Evolutionary conservation across 2,329 filamentous ascomycete species (phyloP).

Genomic region (Dryadomyces quercivorus): DNA sequence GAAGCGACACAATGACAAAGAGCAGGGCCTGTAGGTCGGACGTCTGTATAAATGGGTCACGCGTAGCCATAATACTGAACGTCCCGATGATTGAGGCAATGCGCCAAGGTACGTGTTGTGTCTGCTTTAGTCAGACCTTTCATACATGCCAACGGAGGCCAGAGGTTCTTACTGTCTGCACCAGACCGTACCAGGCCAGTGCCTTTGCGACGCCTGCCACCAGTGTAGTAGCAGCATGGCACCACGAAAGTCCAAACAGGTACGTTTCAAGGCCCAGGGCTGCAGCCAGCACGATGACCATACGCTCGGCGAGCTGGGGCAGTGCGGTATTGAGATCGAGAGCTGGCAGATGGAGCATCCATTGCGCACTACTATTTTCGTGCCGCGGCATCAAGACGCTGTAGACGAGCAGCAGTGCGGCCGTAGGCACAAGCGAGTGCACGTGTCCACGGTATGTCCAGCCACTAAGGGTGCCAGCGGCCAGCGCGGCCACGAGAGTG

Average conservation of each 20-base stretch:
- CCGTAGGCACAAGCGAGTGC: not conserved
- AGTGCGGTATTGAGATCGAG: not conserved
- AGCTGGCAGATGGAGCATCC: not conserved
- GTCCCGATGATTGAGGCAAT: not conserved
- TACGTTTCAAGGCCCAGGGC: not conserved
- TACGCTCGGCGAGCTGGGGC: not conserved
- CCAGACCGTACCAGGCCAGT: not conserved
- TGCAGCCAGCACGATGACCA: not conserved
- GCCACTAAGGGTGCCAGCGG: not conserved
- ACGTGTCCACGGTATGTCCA: not conserved
- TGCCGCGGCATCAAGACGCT: not conserved
- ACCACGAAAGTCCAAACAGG: not conserved
- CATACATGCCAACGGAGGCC: not conserved
- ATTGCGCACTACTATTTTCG: too few relatives aligned
- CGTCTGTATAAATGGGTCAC: not conserved
- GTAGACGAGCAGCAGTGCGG: not conserved
- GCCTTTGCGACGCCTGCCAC: not conserved
- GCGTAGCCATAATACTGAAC: constrained; percentile 1
- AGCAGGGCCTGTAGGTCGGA: not conserved
- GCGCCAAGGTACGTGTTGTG: constrained; percentile 1
- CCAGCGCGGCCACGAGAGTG: not conserved
- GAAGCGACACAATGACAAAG: not conserved
- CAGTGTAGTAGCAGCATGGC: not conserved
- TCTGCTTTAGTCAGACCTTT: not conserved
- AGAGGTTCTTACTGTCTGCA: not conserved